Conservation (phyloP, 2,329 filamentous ascomycete species). For the Cladosporium sp. region DNA sequence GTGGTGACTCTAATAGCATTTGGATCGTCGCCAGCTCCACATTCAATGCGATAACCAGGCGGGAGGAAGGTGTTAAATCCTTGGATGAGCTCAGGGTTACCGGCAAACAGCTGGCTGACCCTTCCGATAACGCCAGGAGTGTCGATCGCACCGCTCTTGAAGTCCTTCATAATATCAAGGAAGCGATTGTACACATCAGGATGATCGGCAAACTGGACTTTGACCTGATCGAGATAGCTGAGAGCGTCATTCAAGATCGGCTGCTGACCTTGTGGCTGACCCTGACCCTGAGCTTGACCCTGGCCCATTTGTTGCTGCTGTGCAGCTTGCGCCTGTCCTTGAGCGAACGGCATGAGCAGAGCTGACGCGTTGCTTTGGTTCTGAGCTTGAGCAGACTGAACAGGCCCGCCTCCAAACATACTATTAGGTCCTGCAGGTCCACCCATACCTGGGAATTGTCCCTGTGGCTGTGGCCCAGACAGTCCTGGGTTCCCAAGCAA, state of each 20-base stretch:
- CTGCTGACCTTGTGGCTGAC: slow-evolving; percentile 71
- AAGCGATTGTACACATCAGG: slow-evolving; percentile 97
- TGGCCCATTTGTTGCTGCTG: slow-evolving; percentile 25
- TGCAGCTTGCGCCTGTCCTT: slow-evolving; percentile 24
- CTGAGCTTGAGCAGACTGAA: slow-evolving; percentile 58
- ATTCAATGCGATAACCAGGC: slow-evolving; percentile 92
- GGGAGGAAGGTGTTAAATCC: slow-evolving; percentile 98
- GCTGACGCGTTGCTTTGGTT: slow-evolving; percentile 47
- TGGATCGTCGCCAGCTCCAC: slow-evolving; percentile 86
- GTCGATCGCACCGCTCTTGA: slow-evolving; percentile 97
- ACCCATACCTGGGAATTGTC: slow-evolving; percentile 48
- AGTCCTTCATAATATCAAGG: slow-evolving; percentile 99
- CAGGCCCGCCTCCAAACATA: slow-evolving; percentile 68
- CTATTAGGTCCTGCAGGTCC: slow-evolving; percentile 58
- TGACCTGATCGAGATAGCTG: slow-evolving; percentile 96
- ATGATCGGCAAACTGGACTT: slow-evolving; percentile 94
- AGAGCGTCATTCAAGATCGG: slow-evolving; percentile 83
- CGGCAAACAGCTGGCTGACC: slow-evolving; percentile 91
- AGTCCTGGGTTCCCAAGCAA: slow-evolving; percentile 61
- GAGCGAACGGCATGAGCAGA: slow-evolving; percentile 43
- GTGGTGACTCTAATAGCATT: slow-evolving; percentile 96
- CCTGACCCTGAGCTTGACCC: slow-evolving; percentile 28
- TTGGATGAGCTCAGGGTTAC: slow-evolving; percentile 82
- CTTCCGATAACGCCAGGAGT: slow-evolving; percentile 96
- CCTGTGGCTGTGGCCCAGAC: slow-evolving; percentile 40